These are phyloP conservation scores for Guillardia theta DNA, from an alignment of 78 protist species.

Conservation along the genomic window DNA sequence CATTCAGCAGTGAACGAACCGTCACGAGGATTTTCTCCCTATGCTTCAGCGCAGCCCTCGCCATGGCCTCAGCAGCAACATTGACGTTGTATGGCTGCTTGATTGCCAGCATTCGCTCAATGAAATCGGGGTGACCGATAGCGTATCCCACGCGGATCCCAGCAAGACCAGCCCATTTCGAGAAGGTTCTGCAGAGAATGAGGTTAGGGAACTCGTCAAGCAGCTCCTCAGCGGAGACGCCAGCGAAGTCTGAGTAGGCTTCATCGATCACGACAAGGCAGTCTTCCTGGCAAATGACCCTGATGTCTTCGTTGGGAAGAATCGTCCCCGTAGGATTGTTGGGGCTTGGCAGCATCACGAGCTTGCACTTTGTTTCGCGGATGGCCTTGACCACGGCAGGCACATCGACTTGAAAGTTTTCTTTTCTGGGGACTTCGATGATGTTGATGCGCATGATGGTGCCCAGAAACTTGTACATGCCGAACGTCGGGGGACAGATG, in stretches of 20 bases:
- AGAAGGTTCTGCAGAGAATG: conserved; percentile 23
- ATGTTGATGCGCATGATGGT: not conserved
- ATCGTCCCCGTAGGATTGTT: conserved; percentile 56
- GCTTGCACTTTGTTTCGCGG: not conserved
- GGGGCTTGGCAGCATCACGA: conserved; percentile 25
- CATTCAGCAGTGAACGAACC: not conserved
- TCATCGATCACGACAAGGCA: conserved; percentile 41
- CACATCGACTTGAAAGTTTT: conserved; percentile 16
- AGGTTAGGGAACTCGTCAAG: conserved; percentile 1
- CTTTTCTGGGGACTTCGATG: conserved; percentile 27
- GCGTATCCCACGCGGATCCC: conserved; percentile 38
- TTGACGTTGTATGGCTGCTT: conserved; percentile 55
- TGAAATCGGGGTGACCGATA: not conserved
- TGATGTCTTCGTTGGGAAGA: not conserved
- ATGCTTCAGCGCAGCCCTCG: conserved; percentile 38
- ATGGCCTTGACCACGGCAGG: conserved; percentile 1
- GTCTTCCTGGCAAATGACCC: not conserved
- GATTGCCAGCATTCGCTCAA: conserved; percentile 1
- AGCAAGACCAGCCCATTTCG: conserved; percentile 52
- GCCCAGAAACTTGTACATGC: conserved; percentile 47
- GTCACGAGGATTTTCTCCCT: not conserved
- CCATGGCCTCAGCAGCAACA: conserved; percentile 38
- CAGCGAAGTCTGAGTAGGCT: conserved; percentile 27
- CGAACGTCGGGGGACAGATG: conserved; percentile 47
- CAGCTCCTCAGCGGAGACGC: not conserved